Evolutionary conservation across 495 filamentous ascomycete genomes (phyloP), one percentile per base, ranked within the genome.

Genomic region (Neurospora tetraspora): DNA sequence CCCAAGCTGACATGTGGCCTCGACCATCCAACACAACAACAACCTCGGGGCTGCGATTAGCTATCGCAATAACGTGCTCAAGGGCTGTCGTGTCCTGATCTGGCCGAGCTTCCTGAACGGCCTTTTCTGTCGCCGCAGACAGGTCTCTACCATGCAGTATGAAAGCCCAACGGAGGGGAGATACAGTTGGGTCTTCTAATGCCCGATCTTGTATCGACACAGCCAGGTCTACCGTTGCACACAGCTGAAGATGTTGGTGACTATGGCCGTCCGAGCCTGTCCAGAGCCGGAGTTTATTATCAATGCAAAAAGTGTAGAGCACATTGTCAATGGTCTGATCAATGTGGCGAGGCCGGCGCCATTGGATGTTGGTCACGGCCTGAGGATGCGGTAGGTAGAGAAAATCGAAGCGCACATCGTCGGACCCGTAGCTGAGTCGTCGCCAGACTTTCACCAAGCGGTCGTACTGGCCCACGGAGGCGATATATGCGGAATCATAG

Each of bases 1-100:
- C 96, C 95, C 95, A 97, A 0, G 94, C 96, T 68, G 92, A 93
- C 93, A 98, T 94, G 75, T 91, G 88, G 5, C 96, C 96, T 43
- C 87, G 84, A 23, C 91, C 90, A 81, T 99, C 94, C 70, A 97
- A 84, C 3, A 95, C 89, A 18, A 98, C 85, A 75, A 93, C 94
- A 3, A 98, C 88, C 76, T 99, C 96, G 0, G 95, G 96, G 69
- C 86, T 91, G 36, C 90, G 89, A 71, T 93, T 95, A 7, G 93
- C 93, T 72, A 98, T 89, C 73, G 96, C 93, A 38, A 94, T 90
- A 7, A 98, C 84, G 81, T 97, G 94, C 76, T 94, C 89, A 47
- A 98, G 81, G 14, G 91, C 90, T 73, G 91, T 88, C 69, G 90
- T 87, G 11, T 90, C 89, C 6, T 83, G 84, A 18, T 86, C 27